Evolutionary conservation across 768 basidiomycete species (phyloP).

Genomic region (Atractiella rhizophila): DNA sequence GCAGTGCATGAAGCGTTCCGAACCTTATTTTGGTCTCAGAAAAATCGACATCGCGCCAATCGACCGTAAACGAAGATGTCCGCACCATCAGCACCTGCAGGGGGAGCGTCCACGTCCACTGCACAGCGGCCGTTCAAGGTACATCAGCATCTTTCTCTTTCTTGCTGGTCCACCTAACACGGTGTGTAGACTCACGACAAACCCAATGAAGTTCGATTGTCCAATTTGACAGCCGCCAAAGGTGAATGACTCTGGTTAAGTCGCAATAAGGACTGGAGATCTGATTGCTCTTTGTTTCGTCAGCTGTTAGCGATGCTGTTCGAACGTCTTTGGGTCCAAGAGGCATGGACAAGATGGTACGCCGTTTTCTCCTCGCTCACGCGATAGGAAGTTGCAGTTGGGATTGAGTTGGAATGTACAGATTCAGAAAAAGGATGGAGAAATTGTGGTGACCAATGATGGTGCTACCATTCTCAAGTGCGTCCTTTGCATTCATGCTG

Average conservation of each 20-base stretch:
- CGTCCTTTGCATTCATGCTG: slow-evolving; percentile 1
- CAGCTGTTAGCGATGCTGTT: slow-evolving; percentile 92
- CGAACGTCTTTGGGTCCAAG: slow-evolving; percentile 84
- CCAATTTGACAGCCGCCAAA: slow-evolving; percentile 13
- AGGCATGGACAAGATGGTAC: slow-evolving; percentile 99
- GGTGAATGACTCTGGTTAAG: slow-evolving; percentile 26
- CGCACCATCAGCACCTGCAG: no score
- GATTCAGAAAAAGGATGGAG: slow-evolving; percentile 91
- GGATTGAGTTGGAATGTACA: slow-evolving; percentile 1
- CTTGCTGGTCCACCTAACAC: no score
- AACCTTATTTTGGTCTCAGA: no score
- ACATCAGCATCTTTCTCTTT: no score
- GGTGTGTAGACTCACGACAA: no score
- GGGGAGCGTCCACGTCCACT: no score
- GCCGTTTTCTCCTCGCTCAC: background rate
- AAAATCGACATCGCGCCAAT: no score
- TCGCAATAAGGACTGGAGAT: background rate
- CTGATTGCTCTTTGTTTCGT: slow-evolving; percentile 7
- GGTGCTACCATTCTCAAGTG: slow-evolving; percentile 83
- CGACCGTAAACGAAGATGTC: no score
- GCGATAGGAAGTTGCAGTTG: background rate
- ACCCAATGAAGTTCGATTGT: slow-evolving; percentile 1
- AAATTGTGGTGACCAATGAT: slow-evolving; percentile 95
- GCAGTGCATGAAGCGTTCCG: no score
- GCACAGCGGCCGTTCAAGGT: no score